These are phyloP conservation scores for Vigna nakashimae DNA, from an alignment of 306 rosid genomes.

Conservation along the genomic window DNA sequence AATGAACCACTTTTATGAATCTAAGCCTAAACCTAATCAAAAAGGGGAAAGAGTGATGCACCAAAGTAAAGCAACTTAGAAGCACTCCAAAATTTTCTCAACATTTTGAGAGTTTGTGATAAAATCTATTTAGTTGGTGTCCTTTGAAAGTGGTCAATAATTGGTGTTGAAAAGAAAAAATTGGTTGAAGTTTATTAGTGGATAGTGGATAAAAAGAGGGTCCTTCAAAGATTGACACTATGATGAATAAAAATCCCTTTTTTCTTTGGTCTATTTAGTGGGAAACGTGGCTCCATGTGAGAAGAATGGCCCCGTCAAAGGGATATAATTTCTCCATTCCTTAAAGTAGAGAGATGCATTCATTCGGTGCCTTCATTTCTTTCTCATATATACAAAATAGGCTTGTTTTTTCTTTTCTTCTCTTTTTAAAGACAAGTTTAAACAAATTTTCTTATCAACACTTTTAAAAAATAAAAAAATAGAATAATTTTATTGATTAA, in stretches of 20 bases:
- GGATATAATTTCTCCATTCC: conserved; percentile 30
- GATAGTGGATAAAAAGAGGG: conserved; percentile 43
- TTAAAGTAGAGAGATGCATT: not conserved
- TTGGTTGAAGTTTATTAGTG: conserved; percentile 3
- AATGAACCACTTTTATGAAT: not conserved
- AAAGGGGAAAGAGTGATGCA: not conserved
- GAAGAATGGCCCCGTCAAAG: conserved; percentile 32
- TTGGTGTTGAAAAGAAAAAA: conserved; percentile 13
- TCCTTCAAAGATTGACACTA: conserved; percentile 43
- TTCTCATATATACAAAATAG: too few species aligned
- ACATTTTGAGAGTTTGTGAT: conserved; percentile 24
- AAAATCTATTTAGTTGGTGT: conserved; percentile 13
- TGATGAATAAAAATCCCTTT: conserved; percentile 23
- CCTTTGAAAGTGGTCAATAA: conserved; percentile 44
- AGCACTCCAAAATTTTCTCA: not conserved
- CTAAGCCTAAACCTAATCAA: not conserved
- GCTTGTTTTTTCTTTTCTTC: too few species aligned
- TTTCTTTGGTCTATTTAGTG: conserved; percentile 46
- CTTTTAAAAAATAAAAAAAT: too few species aligned
- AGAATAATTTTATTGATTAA: too few species aligned
- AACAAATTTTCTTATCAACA: too few species aligned
- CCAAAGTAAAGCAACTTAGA: not conserved
- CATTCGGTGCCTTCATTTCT: not conserved
- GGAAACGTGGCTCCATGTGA: conserved; percentile 53
- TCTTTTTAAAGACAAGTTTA: too few species aligned